Conservation (phyloP, 768 basidiomycete genomes). For the Psilocybe tampanensis region DNA sequence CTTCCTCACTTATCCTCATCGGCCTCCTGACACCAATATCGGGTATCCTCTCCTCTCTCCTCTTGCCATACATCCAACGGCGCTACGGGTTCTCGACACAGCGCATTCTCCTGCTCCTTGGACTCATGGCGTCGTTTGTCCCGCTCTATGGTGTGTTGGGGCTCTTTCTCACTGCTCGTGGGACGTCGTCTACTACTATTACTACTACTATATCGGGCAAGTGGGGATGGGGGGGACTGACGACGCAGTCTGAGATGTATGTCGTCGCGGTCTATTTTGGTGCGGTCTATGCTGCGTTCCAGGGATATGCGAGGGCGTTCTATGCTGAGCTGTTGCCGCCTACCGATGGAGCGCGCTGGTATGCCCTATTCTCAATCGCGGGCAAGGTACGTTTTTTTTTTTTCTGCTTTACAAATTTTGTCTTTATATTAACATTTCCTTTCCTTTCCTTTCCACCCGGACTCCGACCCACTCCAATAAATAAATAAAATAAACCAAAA, state of each 20-base stretch:
- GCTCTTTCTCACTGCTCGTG: conserved; percentile 38
- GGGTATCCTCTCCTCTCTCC: conserved; percentile 82
- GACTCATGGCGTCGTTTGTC: conserved; percentile 65
- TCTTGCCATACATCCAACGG: conserved; percentile 77
- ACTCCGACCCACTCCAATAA: no score
- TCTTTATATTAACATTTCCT: neutral
- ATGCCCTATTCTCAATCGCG: conserved; percentile 86
- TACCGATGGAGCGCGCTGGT: conserved; percentile 91
- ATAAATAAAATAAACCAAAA: no score
- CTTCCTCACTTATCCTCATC: conserved; percentile 77
- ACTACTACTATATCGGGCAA: no score
- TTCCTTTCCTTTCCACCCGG: no score
- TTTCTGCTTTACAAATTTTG: conserved; percentile 5
- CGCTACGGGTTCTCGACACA: conserved; percentile 67
- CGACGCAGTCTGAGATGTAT: conserved; percentile 85
- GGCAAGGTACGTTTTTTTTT: conserved; percentile 63
- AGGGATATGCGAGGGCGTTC: conserved; percentile 84
- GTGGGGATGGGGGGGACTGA: conserved; percentile 49
- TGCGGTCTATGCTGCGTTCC: conserved; percentile 86
- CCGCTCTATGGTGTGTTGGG: conserved; percentile 85
- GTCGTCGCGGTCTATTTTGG: conserved; percentile 83
- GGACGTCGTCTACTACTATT: no score
- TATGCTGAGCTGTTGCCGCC: conserved; percentile 87
- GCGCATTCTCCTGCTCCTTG: conserved; percentile 63
- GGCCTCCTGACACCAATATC: conserved; percentile 76